Evolutionary conservation across 768 basidiomycete genomes (phyloP), one percentile per base, ranked within the genome.

Genomic region (Leccinum subgranulosum): DNA sequence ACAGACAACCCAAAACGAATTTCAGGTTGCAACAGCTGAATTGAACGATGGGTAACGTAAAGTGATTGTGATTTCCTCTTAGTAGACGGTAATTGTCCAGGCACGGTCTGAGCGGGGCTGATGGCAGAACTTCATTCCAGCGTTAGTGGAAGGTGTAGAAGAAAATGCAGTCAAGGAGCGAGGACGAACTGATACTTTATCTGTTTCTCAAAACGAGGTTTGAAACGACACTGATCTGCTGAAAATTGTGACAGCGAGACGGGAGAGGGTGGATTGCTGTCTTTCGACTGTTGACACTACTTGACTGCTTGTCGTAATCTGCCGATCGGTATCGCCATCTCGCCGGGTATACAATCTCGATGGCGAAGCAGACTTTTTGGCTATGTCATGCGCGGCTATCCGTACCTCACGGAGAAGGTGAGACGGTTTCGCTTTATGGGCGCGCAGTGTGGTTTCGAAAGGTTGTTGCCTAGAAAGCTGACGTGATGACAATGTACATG

Each of bases 21-120:
- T 23, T 23, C 23, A 17, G 12, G 41, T 12, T 33, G 31, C 31
- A 47, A 39, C 33, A 21, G 36, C 10, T 48, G 28, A 36, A 15
- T 41, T 43, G 27, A 3, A 27, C 17, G 25, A 45, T 28, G 57
- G 48, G 57, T 59, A 46, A 58, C 57, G 57, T 58, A 58, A 58
- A 28, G 27, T 28, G 47, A 25, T 4, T 3, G 12, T 11, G 5
- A 55, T 41, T 47, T 12, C n/a, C 17, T 41, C 12, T 11, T 6
- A 6, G 4, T 5, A 56, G 25, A 21, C 34, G 41, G 46, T 29
- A 31, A 45, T 59, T 58, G 31, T 17, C 49, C 43, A 53, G 49
- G 57, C 49, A 59, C 56, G 8, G 6, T 15, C 17, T 9, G 39
- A 11, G 39, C 39, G 10, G 39, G 39, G 39, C 39, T 41, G 39